Percentiles rank a stretch among this genome's conserved stretches.
These are phyloP conservation scores for Sporothrix variecibatus DNA, from an alignment of 2,329 filamentous ascomycete species.

Conservation along the genomic window DNA sequence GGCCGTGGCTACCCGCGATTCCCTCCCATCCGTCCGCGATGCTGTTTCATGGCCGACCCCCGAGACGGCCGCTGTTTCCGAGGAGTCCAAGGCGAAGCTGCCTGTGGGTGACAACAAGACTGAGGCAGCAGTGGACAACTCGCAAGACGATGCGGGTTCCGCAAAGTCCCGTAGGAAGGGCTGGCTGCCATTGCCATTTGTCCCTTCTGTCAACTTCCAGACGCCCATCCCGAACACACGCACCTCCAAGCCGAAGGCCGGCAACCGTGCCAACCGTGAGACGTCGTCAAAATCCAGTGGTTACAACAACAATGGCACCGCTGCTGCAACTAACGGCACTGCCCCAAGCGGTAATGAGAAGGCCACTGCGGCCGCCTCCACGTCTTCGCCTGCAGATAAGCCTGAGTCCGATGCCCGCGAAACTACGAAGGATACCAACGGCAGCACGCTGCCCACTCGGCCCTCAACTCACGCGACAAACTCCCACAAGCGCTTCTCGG, in stretches of 20 bases:
- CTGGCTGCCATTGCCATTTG: constrained; percentile 82
- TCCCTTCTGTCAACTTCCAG: constrained; percentile 81
- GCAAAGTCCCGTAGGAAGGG: constrained; percentile 66
- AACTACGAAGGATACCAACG: constrained; percentile 41
- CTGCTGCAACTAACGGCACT: constrained; percentile 28
- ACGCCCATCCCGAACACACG: constrained; percentile 68
- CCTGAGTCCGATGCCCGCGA: constrained; percentile 37
- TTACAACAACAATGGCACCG: constrained; percentile 28
- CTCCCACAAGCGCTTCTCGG: constrained; percentile 48
- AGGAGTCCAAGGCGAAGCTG: constrained; percentile 73
- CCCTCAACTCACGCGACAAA: constrained; percentile 41
- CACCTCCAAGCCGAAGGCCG: constrained; percentile 53
- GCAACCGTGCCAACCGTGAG: constrained; percentile 48
- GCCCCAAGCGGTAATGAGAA: constrained; percentile 31
- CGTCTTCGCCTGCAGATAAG: constrained; percentile 41
- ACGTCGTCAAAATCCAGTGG: constrained; percentile 35
- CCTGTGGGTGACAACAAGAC: constrained; percentile 47
- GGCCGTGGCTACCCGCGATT: constrained; percentile 33
- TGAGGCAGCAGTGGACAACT: constrained; percentile 59
- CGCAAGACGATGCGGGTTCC: constrained; percentile 55
- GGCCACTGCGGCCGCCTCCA: constrained; percentile 21
- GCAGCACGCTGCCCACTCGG: constrained; percentile 37
- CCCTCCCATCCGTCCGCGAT: constrained; percentile 70
- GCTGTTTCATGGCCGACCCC: constrained; percentile 87
- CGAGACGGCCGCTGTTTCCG: constrained; percentile 67